These are phyloP conservation scores for Phoma sp. DNA, from an alignment of 2,329 filamentous ascomycete species.

Conservation along the genomic window DNA sequence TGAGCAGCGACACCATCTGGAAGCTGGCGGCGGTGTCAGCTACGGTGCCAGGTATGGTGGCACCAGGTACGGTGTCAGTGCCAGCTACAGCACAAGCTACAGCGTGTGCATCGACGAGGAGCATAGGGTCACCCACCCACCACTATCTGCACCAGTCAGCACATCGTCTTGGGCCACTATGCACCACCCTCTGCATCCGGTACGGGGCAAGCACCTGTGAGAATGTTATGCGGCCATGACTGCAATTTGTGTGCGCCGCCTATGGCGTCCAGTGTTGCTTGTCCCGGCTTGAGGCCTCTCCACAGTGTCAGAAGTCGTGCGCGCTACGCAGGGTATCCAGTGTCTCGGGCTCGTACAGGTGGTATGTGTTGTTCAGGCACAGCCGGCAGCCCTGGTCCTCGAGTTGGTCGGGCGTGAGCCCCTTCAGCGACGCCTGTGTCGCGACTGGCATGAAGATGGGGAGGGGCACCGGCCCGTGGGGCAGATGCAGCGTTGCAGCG, in stretches of 20 bases:
- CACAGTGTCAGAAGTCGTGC: conserved; percentile 25
- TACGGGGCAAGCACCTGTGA: conserved; percentile 64
- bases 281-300: conserved; percentile 86
- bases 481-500: conserved; percentile 83
- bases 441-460: conserved; percentile 99
- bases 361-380: conserved; percentile 98
- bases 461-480: conserved; percentile 87
- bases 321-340: background rate
- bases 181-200: background rate
- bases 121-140: conserved; percentile 49
- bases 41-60: background rate
- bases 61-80: no score
- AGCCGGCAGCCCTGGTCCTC: conserved; percentile 87
- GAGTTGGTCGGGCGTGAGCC: conserved; percentile 88
- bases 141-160: conserved; percentile 52
- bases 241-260: conserved; percentile 95
- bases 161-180: background rate
- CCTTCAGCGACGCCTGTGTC: conserved; percentile 94
- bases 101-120: conserved; percentile 18
- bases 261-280: conserved; percentile 82
- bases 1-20: conserved; percentile 96
- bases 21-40: conserved; percentile 67
- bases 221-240: conserved; percentile 92
- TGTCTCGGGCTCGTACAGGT: conserved; percentile 60
- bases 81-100: conserved; percentile 12